Evolutionary conservation across 176 grass and related monocot genomes (phyloP).

Genomic region (Neostapfia colusana): DNA sequence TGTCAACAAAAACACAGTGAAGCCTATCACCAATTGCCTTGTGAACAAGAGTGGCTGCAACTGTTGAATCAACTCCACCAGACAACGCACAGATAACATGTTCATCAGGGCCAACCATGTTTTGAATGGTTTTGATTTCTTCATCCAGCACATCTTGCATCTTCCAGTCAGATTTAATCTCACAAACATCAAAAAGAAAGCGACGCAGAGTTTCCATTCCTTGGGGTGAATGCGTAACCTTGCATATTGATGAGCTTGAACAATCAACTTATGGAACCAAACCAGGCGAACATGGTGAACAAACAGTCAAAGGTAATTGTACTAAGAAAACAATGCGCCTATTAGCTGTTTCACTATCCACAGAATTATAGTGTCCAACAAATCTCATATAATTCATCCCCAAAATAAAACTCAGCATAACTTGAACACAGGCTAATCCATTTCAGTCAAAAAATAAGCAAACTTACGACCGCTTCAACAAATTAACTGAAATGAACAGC

Average conservation of each 20-base stretch:
- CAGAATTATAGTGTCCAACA: neutral
- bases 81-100: constrained; percentile 91
- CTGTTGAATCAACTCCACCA: constrained; percentile 86
- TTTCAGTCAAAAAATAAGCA: neutral
- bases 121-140: constrained; percentile 79
- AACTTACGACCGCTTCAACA: neutral
- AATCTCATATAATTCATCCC: neutral
- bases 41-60: constrained; percentile 77
- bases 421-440: neutral
- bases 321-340: neutral
- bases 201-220: constrained; percentile 76
- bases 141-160: constrained; percentile 91
- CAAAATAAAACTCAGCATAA: neutral
- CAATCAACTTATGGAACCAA: neutral
- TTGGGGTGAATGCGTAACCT: constrained; percentile 89
- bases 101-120: constrained; percentile 57
- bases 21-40: constrained; percentile 78
- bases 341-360: neutral
- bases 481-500: neutral
- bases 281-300: neutral
- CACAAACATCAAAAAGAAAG: constrained; percentile 85
- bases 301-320: neutral
- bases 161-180: constrained; percentile 71
- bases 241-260: constrained; percentile 12
- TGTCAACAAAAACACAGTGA: constrained; percentile 93